Evolutionary conservation across 768 basidiomycete genomes (phyloP), one percentile per base, ranked within the genome.

Genomic region (Leccinum disarticulatum): DNA sequence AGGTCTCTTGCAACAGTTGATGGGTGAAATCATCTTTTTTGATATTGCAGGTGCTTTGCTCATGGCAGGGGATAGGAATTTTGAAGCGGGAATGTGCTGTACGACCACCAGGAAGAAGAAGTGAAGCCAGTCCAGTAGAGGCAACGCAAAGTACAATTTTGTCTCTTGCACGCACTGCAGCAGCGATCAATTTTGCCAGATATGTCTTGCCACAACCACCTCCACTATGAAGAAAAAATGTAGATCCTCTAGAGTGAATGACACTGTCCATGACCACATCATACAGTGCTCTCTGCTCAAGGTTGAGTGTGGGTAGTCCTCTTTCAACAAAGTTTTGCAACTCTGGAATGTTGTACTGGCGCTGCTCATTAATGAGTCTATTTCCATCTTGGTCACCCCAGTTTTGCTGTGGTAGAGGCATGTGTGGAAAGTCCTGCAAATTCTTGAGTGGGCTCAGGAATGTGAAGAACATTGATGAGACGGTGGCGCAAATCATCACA

Each of bases 21-120:
- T 55, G 43, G 14, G 3, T 30, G 17, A 22, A n/a, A 47, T 46
- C 54, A 53, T 55, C 43, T n/a, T 55, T 55, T 47, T 48, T 55
- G 17, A 47, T 55, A 10, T 31, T 31, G 30, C 30, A 31, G 9
- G 30, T 31, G 9, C 30, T 31, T 9, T 31, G 30, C 1, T 55
- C 43, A 55, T 55, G 43, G 14, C 15, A 30, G 11, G 28, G 54
- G 22, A 55, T 46, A 22, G 54, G 28, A 22, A 54, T 54, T 38
- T 54, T 54, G 19, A 54, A 54, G 52, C 8, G 19, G 4, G 52
- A 54, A 22, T 54, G 52, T 22, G 22, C 52, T 6, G 52, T 38
- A 14, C 14, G 35, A 36, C 33, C 52, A 36, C 52, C 52, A 54
- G 52, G 25, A 38, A 54, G 52, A 14, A 54, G 49, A 6, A 50